Evolutionary conservation across 257 asterid species (phyloP), one percentile per base, ranked within the genome.

Genomic region (Voacanga thouarsii): DNA sequence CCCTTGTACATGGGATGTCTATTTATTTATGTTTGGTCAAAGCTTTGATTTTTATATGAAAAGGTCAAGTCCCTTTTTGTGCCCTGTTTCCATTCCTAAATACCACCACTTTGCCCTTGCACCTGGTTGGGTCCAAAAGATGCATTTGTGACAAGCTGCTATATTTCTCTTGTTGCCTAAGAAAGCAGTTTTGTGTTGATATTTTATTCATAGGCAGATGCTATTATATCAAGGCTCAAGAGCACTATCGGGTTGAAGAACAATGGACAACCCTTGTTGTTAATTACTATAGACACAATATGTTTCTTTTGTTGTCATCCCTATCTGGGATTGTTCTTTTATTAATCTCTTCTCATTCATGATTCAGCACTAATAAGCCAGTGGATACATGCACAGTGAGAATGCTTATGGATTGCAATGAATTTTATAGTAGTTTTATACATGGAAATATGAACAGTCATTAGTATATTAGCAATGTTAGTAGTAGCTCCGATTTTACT

Each of bases 241-340:
- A 75, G 75, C 75, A 50, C 78, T 55, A 80, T 66, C 60, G 75
- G 80, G 45, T 64, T 89, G 85, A 76, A 80, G 84, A 85, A 83
- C 64, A 69, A 74, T 69, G 71, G 76, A 41, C 81, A 71, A n/a
- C 89, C 97, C 68, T 84, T 89, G 55, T 83, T 94, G 80, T 82
- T 94, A 82, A 88, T 94, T 61, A 94, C 98, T 78, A 97, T 97
- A 81, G 98, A 94, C 77, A 89, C 97, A 77, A 97, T 92, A 92
- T 83, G 91, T 80, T 81, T 64, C 65, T 43, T 75, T 74, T 21
- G 55, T 68, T 70, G 16, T 57, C 33, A 70, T 21, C 24, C 41
- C 39, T 28, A 18, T 51, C 21, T 19, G n/a, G 16, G 23, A n/a
- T n/a, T 41, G 30, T 7, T 59, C 41, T 7, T 51, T 56, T 9